A percentile compares a stretch with the other conserved stretches of the same genome.
phyloP scores from a whole-genome alignment of 108 stramenopile genomes.

The Cyclotella kingstonii region DNA sequence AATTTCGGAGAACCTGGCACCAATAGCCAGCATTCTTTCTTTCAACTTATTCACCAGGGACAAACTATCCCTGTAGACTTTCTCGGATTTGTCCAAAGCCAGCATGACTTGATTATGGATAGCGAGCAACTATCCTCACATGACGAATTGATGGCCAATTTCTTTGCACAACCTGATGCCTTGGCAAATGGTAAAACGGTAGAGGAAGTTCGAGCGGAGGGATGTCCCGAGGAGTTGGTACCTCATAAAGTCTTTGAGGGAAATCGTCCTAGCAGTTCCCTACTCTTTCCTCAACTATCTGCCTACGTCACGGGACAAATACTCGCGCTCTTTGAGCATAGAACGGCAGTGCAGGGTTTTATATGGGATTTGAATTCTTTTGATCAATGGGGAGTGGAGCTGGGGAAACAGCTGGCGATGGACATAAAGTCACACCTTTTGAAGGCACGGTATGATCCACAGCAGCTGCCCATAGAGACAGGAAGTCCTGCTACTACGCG shows the following conservation, averaged over 20 bases:
- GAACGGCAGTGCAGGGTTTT: slow-evolving; percentile 98
- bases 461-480: slow-evolving; percentile 44
- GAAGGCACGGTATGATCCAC: slow-evolving; percentile 56
- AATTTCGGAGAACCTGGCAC: slow-evolving; percentile 99
- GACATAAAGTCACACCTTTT: slow-evolving; percentile 75
- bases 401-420: slow-evolving; percentile 97
- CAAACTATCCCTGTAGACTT: slow-evolving; percentile 97
- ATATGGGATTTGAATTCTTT: slow-evolving; percentile 99
- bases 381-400: slow-evolving; percentile 99
- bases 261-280: slow-evolving; percentile 94
- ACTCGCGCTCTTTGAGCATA: slow-evolving; percentile 95
- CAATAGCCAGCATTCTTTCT: slow-evolving; percentile 99
- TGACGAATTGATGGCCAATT: slow-evolving; percentile 99
- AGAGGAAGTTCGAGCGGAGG: slow-evolving; percentile 92
- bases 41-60: slow-evolving; percentile 98
- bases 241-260: slow-evolving; percentile 95
- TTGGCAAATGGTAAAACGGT: slow-evolving; percentile 90
- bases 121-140: slow-evolving; percentile 94
- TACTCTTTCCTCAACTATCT: slow-evolving; percentile 92
- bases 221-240: slow-evolving; percentile 83
- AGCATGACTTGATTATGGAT: slow-evolving; percentile 82
- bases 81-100: slow-evolving; percentile 89
- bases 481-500: slow-evolving; percentile 78
- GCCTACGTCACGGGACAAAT: slow-evolving; percentile 95
- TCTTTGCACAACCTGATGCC: slow-evolving; percentile 99